phyloP scores from a whole-genome alignment of 129 eudicot genomes.

The Arctium lappa region DNA sequence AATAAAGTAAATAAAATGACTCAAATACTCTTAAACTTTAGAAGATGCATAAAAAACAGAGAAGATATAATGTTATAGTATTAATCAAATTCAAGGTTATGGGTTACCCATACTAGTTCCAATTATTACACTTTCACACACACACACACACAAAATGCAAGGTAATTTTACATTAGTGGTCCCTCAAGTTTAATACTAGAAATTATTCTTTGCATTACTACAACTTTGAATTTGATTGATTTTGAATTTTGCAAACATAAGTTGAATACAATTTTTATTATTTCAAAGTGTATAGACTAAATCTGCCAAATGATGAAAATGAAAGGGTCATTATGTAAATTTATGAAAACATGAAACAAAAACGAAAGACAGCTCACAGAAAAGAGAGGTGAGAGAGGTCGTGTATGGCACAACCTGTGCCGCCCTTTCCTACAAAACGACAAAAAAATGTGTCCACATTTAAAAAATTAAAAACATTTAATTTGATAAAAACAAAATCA shows the following conservation, averaged over 20 bases:
- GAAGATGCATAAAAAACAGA: too few species aligned
- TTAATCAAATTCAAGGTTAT: too few species aligned
- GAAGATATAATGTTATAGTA: too few species aligned
- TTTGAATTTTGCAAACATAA: not conserved
- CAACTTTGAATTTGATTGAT: not conserved
- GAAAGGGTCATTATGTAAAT: not conserved
- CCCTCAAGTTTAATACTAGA: not conserved
- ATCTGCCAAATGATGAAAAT: not conserved
- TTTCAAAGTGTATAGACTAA: not conserved
- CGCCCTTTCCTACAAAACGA: conserved; percentile 15
- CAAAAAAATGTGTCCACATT: not conserved
- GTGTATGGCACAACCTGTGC: conserved; percentile 35
- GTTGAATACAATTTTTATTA: not conserved
- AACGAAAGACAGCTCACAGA: conserved; percentile 31
- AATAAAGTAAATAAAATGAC: too few species aligned
- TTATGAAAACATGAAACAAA: conserved; percentile 8
- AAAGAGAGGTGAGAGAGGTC: conserved; percentile 1
- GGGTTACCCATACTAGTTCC: too few species aligned
- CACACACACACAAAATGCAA: not conserved
- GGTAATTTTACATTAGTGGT: not conserved
- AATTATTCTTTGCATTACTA: not conserved
- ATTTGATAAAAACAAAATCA: not conserved
- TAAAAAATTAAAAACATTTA: not conserved
- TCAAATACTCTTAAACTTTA: too few species aligned
- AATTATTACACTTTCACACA: too few species aligned